Evolutionary conservation across 73 alveolate species (phyloP), one percentile per base, ranked within the genome.

Genomic region (Paramecium biaurelia): DNA sequence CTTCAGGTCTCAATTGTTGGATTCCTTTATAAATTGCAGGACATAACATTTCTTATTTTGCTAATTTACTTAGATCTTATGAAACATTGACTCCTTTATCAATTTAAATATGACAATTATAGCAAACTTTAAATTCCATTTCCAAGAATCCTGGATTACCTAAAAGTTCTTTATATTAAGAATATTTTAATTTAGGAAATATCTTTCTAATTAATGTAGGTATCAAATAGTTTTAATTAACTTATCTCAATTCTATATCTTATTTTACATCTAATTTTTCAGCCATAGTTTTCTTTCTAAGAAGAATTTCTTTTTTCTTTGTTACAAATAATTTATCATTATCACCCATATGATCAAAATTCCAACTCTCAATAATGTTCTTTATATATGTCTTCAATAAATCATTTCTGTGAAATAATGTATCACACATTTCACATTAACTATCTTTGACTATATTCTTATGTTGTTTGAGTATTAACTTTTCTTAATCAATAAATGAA

Each of bases 61-160:
- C 87, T 38, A 74, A 35, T 43, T 74, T 74, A 35, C 59, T 32
- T 0, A 74, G 18, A 35, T 74, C 87, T 74, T 74, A 38, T 15
- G 18, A 15, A 1, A 74, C 87, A 74, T 74, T 74, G 12, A 74
- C 87, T 5, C 87, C 87, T 74, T 74, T 74, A 18, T 74, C 87
- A 38, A 74, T 74, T 21, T 74, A 4, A 20, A 74, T 5, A 74
- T 74, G 87, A 74, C 87, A 74, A 32, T 28, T 43, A 74, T 74
- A 74, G 10, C 87, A 74, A 35, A 74, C 87, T 14, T 28, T 38
- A 74, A 28, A 74, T 35, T 74, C 87, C 34, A 74, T 32, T 30
- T 74, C 87, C 7, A 21, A 4, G 21, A 74, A 74, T 74, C 87
- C 87, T 30, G 87, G 58, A 74, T 74, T 28, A 7, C 37, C 41